phyloP scores from a whole-genome alignment of 2,329 filamentous ascomycete genomes.

The Kalaharituber pfeilii region DNA sequence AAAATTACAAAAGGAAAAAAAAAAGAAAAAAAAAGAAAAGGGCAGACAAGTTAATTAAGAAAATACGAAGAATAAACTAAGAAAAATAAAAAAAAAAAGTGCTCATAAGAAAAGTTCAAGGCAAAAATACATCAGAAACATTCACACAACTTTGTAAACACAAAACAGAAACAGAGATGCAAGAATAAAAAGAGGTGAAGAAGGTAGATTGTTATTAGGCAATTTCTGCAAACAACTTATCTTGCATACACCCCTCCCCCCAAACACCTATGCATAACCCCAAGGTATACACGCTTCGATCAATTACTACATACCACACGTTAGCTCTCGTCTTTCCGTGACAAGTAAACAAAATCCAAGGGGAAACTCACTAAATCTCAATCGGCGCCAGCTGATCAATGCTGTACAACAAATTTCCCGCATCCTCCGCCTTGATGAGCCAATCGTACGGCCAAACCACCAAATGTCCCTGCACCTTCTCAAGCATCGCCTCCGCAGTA shows the following conservation, averaged over 20 bases:
- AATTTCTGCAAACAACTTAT: not conserved
- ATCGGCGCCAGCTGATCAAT: slow-evolving; percentile 90
- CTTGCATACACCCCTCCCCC: not conserved
- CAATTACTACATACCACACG: slow-evolving; percentile 13
- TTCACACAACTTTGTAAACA: not conserved
- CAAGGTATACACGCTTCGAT: slow-evolving; percentile 3
- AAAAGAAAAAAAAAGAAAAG: slow-evolving; percentile 1
- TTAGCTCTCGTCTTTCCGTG: not conserved
- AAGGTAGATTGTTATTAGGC: not conserved
- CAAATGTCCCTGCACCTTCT: slow-evolving; percentile 68
- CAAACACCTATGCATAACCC: not conserved
- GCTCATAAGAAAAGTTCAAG: not conserved
- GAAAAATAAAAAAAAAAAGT: slow-evolving; percentile 3
- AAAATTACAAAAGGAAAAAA: not conserved
- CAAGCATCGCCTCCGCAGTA: slow-evolving; percentile 67
- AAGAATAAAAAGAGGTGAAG: not conserved
- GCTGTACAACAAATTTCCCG: slow-evolving; percentile 91
- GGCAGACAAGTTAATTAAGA: not conserved
- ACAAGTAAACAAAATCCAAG: not conserved
- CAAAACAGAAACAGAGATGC: slow-evolving; percentile 3
- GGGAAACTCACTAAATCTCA: slow-evolving; percentile 71
- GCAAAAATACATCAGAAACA: not conserved
- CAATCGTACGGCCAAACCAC: slow-evolving; percentile 94
- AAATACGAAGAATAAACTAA: too few species aligned
- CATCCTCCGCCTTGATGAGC: slow-evolving; percentile 77